A percentile compares a stretch with the other conserved stretches of the same genome.
Conservation (phyloP, 2,329 filamentous ascomycete genomes). For the Monilinia polystroma region DNA sequence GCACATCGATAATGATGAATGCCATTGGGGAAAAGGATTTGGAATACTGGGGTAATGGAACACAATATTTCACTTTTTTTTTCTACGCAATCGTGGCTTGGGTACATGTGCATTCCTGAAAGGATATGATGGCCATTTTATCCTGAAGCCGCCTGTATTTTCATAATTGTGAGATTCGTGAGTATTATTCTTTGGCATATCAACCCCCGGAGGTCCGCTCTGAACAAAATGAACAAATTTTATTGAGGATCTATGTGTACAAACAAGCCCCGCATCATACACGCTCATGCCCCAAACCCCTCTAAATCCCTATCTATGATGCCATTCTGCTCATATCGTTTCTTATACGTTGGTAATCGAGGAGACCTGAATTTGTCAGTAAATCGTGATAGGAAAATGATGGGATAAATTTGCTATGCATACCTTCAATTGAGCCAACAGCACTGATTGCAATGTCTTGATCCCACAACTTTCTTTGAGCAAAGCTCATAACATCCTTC, state of each 20-base stretch:
- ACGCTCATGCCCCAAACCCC: constrained; percentile 35
- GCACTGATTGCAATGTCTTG: constrained; percentile 92
- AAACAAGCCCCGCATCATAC: constrained; percentile 40
- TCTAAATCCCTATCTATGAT: constrained; percentile 32
- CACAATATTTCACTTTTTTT: background rate
- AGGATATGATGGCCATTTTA: background rate
- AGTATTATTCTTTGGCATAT: background rate
- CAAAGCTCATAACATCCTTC: constrained; percentile 97
- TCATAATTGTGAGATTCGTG: constrained; percentile 11
- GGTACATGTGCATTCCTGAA: background rate
- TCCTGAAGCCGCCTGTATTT: background rate
- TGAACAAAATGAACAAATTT: constrained; percentile 30
- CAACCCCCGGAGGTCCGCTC: background rate
- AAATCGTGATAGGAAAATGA: background rate
- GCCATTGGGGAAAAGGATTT: background rate
- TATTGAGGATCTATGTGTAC: constrained; percentile 39
- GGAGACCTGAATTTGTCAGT: constrained; percentile 42
- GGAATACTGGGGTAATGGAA: background rate
- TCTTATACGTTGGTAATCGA: constrained; percentile 71
- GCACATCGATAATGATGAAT: background rate
- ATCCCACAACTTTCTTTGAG: constrained; percentile 94
- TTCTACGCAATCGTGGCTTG: background rate
- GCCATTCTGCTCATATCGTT: constrained; percentile 83
- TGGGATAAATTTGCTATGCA: constrained; percentile 6
- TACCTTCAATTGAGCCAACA: constrained; percentile 86